phyloP scores from a whole-genome alignment of 2,329 filamentous ascomycete genomes.

The Podosphaera xanthii region DNA sequence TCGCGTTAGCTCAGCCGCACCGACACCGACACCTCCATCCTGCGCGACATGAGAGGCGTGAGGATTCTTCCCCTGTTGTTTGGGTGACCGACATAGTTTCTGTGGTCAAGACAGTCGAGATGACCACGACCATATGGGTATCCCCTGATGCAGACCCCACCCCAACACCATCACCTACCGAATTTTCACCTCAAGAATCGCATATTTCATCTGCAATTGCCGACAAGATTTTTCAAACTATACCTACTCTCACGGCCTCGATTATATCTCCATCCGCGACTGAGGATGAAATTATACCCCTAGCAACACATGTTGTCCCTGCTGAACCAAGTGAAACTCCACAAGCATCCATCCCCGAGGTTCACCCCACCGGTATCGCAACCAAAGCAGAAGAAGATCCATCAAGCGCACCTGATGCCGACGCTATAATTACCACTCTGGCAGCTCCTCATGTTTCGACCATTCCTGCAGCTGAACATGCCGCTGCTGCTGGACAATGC shows the following conservation, averaged over 20 bases:
- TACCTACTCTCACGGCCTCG: background rate
- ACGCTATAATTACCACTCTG: background rate
- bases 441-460: background rate
- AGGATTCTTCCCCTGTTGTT: slow-evolving; percentile 17
- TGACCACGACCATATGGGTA: slow-evolving; percentile 20
- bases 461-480: slow-evolving; percentile 8
- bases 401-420: background rate
- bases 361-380: background rate
- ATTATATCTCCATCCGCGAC: background rate
- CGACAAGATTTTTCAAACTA: background rate
- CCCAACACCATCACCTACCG: background rate
- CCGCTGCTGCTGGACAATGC: slow-evolving; percentile 11
- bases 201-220: background rate
- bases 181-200: background rate
- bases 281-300: background rate
- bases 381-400: background rate
- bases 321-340: background rate
- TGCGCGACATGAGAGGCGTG: slow-evolving; percentile 10
- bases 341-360: background rate
- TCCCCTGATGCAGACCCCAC: slow-evolving; percentile 11
- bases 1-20: slow-evolving; percentile 16
- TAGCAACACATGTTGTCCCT: slow-evolving; percentile 5
- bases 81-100: slow-evolving; percentile 25
- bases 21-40: slow-evolving; percentile 15
- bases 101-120: slow-evolving; percentile 23